Evolutionary conservation across 495 filamentous ascomycete species (phyloP), one percentile per base, ranked within the genome.

Genomic region (Aspergillus ostianus): DNA sequence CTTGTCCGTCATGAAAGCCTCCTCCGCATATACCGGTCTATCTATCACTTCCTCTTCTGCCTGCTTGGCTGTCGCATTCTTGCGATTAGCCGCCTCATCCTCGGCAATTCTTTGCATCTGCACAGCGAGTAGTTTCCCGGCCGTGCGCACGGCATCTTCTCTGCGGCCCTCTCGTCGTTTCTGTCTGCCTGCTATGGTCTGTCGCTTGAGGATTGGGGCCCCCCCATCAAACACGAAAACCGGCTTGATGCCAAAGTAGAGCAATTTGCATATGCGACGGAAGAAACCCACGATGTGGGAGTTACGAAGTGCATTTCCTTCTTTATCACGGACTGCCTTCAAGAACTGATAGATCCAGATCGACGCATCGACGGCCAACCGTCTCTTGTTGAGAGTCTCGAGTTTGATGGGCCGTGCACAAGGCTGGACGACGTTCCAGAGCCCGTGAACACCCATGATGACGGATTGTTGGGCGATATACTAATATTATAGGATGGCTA

Each of bases 301-400:
- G 73, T 96, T 98, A 55, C 92, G 90, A 27, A 98, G 83, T 1
- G 94, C 95, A 68, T 98, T 96, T 45, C 94, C 94, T 76, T 98
- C 94, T 67, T 97, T 96, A 74, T 98, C 94, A 65, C 94, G 92
- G 2, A 98, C 95, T 18, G 94, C 94, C 77, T 98, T 98, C 61
- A 98, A 84, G 69, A 98, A 98, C 70, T 98, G 94, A 77, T 98
- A 98, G 59, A 98, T 97, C 94, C 94, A 98, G 67, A 98, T 98
- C 3, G 92, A 96, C 54, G 95, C 94, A 74, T 98, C 94, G 72
- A 98, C 90, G 29, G 94, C 94, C 59, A 98, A 86, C 21, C 94
- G 91, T 71, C 96, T 97, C 60, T 87, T 88, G 71, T 97, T 96
- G 53, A 98, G 87, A 1, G 94, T 96, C 70, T 95, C 91, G 64